phyloP scores from a whole-genome alignment of 1,139 yeast species.

The Arxiozyma slooffiae region DNA sequence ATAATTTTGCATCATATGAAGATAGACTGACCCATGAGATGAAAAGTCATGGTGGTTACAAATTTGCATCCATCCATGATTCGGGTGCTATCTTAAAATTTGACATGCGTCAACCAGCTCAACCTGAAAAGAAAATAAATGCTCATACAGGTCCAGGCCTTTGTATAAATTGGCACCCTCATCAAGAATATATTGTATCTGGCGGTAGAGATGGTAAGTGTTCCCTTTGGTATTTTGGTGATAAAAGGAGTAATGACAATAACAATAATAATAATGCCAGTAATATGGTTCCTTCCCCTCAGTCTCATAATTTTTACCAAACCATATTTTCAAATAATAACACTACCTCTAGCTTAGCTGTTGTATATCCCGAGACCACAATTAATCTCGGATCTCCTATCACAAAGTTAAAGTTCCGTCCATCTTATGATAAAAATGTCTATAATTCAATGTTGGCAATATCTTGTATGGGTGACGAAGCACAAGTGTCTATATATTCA shows the following conservation, averaged over 20 bases:
- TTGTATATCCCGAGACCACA: slow-evolving; percentile 52
- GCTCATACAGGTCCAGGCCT: slow-evolving; percentile 92
- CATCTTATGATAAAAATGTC: slow-evolving; percentile 34
- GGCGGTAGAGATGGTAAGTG: slow-evolving; percentile 76
- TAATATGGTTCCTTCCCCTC: slow-evolving; percentile 6
- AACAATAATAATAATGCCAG: neutral
- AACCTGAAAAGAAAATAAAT: slow-evolving; percentile 63
- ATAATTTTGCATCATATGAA: slow-evolving; percentile 13
- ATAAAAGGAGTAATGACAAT: slow-evolving; percentile 17
- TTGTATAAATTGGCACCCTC: slow-evolving; percentile 82
- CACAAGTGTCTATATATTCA: slow-evolving; percentile 64
- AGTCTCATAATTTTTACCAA: slow-evolving; percentile 9
- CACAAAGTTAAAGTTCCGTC: slow-evolving; percentile 46
- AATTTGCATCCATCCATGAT: slow-evolving; percentile 71
- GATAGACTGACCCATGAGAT: slow-evolving; percentile 3
- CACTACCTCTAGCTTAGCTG: slow-evolving; percentile 18
- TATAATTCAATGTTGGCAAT: slow-evolving; percentile 59
- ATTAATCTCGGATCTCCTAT: slow-evolving; percentile 59
- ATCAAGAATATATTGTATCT: slow-evolving; percentile 67
- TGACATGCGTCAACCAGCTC: slow-evolving; percentile 56
- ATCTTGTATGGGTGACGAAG: slow-evolving; percentile 68
- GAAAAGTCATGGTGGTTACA: slow-evolving; percentile 31
- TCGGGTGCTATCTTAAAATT: slow-evolving; percentile 79
- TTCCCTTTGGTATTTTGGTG: slow-evolving; percentile 31
- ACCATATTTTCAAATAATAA: slow-evolving; percentile 11